These are phyloP conservation scores for Penicillium aurantiogriseum DNA, from an alignment of 2,329 filamentous ascomycete genomes.

Conservation along the genomic window DNA sequence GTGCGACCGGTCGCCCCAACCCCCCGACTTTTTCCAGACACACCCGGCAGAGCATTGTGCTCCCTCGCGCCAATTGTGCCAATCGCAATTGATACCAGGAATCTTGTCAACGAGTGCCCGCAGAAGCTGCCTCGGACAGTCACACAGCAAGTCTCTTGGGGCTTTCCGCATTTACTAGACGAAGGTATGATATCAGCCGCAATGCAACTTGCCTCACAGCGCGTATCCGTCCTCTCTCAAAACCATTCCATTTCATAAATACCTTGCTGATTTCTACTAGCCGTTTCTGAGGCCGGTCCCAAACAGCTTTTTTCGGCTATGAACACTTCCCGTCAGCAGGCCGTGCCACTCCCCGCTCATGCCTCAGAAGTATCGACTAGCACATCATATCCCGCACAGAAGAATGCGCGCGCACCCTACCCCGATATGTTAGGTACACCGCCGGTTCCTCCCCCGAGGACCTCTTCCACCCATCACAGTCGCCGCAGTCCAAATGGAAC, in stretches of 20 bases:
- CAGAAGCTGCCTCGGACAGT: slow-evolving; percentile 24
- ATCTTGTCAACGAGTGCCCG: slow-evolving; percentile 18
- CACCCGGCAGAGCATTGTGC: slow-evolving; percentile 26
- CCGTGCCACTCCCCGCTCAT: slow-evolving; percentile 43
- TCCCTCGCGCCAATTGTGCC: slow-evolving; percentile 21
- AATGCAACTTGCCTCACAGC: slow-evolving; percentile 60
- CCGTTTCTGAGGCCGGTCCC: slow-evolving; percentile 32
- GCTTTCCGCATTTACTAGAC: slow-evolving; percentile 27
- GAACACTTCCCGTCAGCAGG: slow-evolving; percentile 47
- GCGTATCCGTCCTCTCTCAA: slow-evolving; percentile 39
- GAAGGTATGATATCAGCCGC: slow-evolving; percentile 63
- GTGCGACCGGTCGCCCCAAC: slow-evolving; percentile 27
- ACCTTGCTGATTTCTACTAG: slow-evolving; percentile 30
- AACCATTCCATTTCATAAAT: slow-evolving; percentile 39
- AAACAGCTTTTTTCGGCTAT: slow-evolving; percentile 41
- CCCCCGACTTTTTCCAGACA: slow-evolving; percentile 18
- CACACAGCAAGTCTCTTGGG: slow-evolving; percentile 22
- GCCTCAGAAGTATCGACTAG: slow-evolving; percentile 42
- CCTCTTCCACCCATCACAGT: slow-evolving; percentile 68
- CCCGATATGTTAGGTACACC: slow-evolving; percentile 58
- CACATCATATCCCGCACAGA: slow-evolving; percentile 28
- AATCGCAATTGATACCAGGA: slow-evolving; percentile 26
- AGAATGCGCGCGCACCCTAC: slow-evolving; percentile 34
- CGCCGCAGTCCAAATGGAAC: slow-evolving; percentile 41
- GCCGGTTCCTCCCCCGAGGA: slow-evolving; percentile 74